These are phyloP conservation scores for Phytophthora agathidicida DNA, from an alignment of 352 stramenopile species.

Conservation along the genomic window DNA sequence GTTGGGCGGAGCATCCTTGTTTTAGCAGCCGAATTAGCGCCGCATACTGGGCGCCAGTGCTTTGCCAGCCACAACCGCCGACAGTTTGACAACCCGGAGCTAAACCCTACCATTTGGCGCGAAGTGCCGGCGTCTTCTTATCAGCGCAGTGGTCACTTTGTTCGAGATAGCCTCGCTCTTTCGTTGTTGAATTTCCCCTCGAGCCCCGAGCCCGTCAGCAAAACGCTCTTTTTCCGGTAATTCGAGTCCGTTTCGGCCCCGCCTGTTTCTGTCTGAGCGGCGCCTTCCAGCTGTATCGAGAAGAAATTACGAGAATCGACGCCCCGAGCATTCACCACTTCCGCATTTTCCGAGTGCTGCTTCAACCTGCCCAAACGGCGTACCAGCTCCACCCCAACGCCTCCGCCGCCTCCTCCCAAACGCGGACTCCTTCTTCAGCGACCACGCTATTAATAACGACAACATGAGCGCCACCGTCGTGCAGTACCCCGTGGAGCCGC, in stretches of 20 bases:
- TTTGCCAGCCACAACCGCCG: slow-evolving; percentile 21
- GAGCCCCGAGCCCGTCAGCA: not conserved
- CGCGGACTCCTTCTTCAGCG: too few relatives aligned
- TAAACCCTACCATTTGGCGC: slow-evolving; percentile 18
- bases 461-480: slow-evolving; percentile 84
- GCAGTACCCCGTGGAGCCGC: slow-evolving; percentile 75
- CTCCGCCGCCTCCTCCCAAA: not conserved
- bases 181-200: slow-evolving; percentile 65
- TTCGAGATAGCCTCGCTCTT: too few relatives aligned
- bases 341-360: slow-evolving; percentile 27
- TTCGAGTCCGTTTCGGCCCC: slow-evolving; percentile 30
- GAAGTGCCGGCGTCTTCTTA: slow-evolving; percentile 20
- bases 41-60: slow-evolving; percentile 18
- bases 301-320: slow-evolving; percentile 38
- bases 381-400: slow-evolving; percentile 2
- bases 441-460: too few relatives aligned
- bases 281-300: slow-evolving; percentile 31
- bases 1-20: slow-evolving; percentile 34
- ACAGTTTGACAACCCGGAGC: slow-evolving; percentile 28
- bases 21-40: slow-evolving; percentile 18
- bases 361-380: slow-evolving; percentile 8
- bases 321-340: slow-evolving; percentile 30
- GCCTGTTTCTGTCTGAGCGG: slow-evolving; percentile 27
- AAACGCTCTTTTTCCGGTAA: slow-evolving; percentile 14
- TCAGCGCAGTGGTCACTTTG: too few relatives aligned